Evolutionary conservation across 371 early-diverging fungal species (phyloP), one percentile per base, ranked within the genome.

Genomic region (Thermomucor indicae-seudaticae): DNA sequence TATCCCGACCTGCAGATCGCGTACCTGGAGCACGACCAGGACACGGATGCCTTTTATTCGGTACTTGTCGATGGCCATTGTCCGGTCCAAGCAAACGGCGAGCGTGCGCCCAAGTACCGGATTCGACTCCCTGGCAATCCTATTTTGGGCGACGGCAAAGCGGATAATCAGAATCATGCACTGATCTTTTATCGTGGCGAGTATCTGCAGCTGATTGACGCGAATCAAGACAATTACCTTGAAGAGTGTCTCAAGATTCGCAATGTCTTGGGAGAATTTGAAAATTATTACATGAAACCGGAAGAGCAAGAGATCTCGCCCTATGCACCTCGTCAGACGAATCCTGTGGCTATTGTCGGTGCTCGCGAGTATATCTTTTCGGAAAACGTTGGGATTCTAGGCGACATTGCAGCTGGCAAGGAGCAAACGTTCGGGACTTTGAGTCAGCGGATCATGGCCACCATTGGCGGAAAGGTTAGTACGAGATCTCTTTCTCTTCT

Each of bases 141-240:
- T n/a, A 89, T 93, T 53, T 72, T 94, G 2, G 93, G 95, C n/a
- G 94, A 94, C 63, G 93, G 93, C 58, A 92, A 92, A 71, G 85
- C 91, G 0, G 93, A 92, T 65, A 92, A 93, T 61, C 93, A 95
- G 62, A 93, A 93, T 64, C 83, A 82, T 42, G 79, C 90, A 4
- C 71, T 93, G 24, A 84, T 91, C 23, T 95, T 87, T 43, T 80
- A 83, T 30, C 89, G 95, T 24, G 95, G 93, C 34, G 91, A 91
- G 70, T 89, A 88, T 47, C 47, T 88, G 38, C 89, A 91, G 64
- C 60, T 95, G 38, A 83, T 95, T 28, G 95, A 93, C 54, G 92
- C 94, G 22, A 95, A 95, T 58, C 92, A 93, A 68, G 95, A 95
- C 68, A 88, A 93, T 62, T 93, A 93, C 54, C 70, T 90, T 16